phyloP scores from a whole-genome alignment of 2,329 filamentous ascomycete species.

The Penicillium palitans region DNA sequence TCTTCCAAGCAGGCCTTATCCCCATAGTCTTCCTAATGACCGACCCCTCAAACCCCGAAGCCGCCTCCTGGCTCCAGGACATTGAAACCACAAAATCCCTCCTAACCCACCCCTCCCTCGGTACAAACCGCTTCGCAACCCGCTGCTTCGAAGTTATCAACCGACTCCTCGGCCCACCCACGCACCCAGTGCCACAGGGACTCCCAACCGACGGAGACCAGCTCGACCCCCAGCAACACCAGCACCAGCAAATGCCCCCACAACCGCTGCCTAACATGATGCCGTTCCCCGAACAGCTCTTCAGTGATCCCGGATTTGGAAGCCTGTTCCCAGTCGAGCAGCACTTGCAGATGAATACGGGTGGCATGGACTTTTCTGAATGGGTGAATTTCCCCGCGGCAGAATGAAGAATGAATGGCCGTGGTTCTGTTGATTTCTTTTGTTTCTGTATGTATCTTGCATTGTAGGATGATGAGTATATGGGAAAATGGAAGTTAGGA shows the following conservation, averaged over 20 bases:
- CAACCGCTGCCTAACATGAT: slow-evolving; percentile 33
- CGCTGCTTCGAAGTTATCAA: slow-evolving; percentile 44
- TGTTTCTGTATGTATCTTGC: slow-evolving; percentile 3
- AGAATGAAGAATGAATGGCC: slow-evolving; percentile 15
- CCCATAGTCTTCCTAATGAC: slow-evolving; percentile 48
- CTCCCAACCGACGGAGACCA: not conserved
- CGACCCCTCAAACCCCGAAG: slow-evolving; percentile 40
- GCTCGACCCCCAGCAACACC: slow-evolving; percentile 12
- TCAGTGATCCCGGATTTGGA: slow-evolving; percentile 37
- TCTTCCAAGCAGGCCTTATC: slow-evolving; percentile 49
- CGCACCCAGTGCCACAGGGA: slow-evolving; percentile 1
- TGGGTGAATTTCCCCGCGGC: slow-evolving; percentile 41
- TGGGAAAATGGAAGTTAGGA: slow-evolving; percentile 1
- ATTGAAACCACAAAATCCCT: slow-evolving; percentile 45
- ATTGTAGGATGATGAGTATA: slow-evolving; percentile 1
- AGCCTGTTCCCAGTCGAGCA: slow-evolving; percentile 39
- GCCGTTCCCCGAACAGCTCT: slow-evolving; percentile 41
- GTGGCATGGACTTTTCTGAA: slow-evolving; percentile 42
- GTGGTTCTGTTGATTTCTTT: not conserved
- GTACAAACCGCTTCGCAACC: slow-evolving; percentile 41
- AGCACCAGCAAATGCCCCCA: slow-evolving; percentile 16
- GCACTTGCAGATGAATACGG: slow-evolving; percentile 28
- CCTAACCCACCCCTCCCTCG: slow-evolving; percentile 40
- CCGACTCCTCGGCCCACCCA: slow-evolving; percentile 37
- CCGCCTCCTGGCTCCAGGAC: slow-evolving; percentile 40